Evolutionary conservation across 345 rosid species (phyloP), one percentile per base, ranked within the genome.

Genomic region (Eucalyptus brandiana): DNA sequence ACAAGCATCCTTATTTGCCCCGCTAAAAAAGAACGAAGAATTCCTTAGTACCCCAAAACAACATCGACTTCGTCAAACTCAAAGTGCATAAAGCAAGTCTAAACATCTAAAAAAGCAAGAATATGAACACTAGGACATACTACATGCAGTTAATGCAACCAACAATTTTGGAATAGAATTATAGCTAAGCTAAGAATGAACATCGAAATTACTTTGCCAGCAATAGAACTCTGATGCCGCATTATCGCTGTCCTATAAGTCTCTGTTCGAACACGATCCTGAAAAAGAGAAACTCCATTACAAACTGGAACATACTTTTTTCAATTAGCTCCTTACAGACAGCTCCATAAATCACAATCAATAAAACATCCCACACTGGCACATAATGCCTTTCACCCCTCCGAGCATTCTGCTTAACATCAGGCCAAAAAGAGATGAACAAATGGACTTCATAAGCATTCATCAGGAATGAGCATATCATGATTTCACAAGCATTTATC

Each of bases 241-340:
- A 94, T 95, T 92, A 98, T 96, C 48, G 99, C 99, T 23, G 93
- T 91, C 92, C 94, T 94, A 87, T 97, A 97, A 80, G 99, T 94
- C 26, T 97, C 97, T 1, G 98, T 98, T 80, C 99, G 94, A 30
- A 92, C 95, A 51, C 95, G 95, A 91, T 97, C 99, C 98, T 98
- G 91, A 67, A 92, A 85, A 91, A 69, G 87, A 62, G 54, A 90
- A 92, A 87, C 16, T 40, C 16, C 30, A 23, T 76, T 76, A 76
- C 47, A 6, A 21, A 40, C 85, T 76, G 28, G 47, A 76, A 76
- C 30, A 23, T 21, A 21, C 30, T 40, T 76, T 18, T 42, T 40
- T 76, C 85, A 76, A 21, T 76, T 40, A 12, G 28, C 24, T 26
- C 85, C 47, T 76, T 21, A 37, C 17, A 40, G 16, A 76, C 30